A percentile compares a stretch with the other conserved stretches of the same genome.
Conservation (phyloP, 176 grass and related monocot genomes). For the Paspalum vaginatum region DNA sequence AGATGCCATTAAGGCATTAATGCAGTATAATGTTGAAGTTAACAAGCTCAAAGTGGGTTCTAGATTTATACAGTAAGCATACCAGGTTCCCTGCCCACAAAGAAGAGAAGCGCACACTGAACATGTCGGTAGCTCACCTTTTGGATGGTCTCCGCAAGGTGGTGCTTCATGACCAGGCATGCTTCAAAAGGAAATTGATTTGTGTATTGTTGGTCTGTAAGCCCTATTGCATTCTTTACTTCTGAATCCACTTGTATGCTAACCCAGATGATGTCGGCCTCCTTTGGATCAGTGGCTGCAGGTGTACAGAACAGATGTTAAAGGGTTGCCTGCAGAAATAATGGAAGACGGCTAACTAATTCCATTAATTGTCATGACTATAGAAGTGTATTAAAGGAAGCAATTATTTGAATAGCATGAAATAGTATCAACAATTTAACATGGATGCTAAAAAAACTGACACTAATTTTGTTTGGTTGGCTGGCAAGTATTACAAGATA, state of each 20-base stretch:
- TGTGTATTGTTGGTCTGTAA: constrained; percentile 77
- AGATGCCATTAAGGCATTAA: not conserved
- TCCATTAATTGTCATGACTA: not conserved
- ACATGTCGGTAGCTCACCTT: constrained; percentile 52
- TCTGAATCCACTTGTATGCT: constrained; percentile 90
- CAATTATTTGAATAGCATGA: constrained; percentile 1
- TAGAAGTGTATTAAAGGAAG: constrained; percentile 10
- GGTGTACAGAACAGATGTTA: constrained; percentile 35
- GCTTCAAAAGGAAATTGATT: constrained; percentile 98
- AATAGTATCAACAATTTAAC: not conserved
- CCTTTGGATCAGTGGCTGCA: constrained; percentile 80
- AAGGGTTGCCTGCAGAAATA: constrained; percentile 14
- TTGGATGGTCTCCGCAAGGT: constrained; percentile 84
- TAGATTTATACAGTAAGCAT: constrained; percentile 21
- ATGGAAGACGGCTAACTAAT: constrained; percentile 1
- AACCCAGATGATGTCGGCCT: constrained; percentile 93
- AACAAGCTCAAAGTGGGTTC: constrained; percentile 19
- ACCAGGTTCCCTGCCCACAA: not conserved
- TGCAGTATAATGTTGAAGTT: not conserved
- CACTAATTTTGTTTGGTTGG: not conserved
- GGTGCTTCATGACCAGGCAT: constrained; percentile 98
- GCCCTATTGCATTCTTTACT: constrained; percentile 68
- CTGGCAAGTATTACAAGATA: constrained; percentile 11
- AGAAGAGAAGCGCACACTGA: not conserved
- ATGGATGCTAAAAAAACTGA: constrained; percentile 4